Conservation (phyloP, 768 basidiomycete species). For the Mycena venus region DNA sequence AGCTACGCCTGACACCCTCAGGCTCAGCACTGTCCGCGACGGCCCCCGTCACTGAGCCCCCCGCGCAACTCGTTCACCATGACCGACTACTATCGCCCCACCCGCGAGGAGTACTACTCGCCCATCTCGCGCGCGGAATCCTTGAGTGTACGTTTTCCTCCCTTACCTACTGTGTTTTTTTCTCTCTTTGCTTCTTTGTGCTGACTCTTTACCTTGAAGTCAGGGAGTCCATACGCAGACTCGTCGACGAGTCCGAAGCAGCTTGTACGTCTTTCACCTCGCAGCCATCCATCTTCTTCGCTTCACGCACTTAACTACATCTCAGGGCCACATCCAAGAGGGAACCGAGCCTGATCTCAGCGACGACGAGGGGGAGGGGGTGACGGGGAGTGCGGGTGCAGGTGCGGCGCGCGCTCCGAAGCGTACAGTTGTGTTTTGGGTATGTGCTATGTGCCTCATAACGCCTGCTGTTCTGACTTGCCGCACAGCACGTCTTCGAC, state of each 20-base stretch:
- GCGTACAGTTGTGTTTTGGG: neutral
- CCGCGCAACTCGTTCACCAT: constrained; percentile 26
- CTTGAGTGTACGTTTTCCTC: neutral
- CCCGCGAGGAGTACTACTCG: constrained; percentile 21
- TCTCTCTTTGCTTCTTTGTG: neutral
- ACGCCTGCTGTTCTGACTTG: neutral
- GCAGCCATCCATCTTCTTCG: too few relatives aligned
- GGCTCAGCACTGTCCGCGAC: neutral
- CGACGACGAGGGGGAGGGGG: neutral
- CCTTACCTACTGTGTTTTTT: neutral
- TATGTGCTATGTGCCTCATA: neutral
- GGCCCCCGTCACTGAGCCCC: too few relatives aligned
- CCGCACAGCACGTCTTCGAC: constrained; percentile 1
- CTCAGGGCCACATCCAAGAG: constrained; percentile 1
- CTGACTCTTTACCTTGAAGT: neutral
- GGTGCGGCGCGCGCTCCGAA: neutral
- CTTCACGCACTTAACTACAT: neutral
- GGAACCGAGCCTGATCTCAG: neutral
- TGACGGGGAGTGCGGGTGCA: neutral
- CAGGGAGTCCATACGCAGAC: neutral
- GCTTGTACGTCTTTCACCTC: constrained; percentile 22
- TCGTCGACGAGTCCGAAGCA: neutral
- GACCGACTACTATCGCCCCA: constrained; percentile 28
- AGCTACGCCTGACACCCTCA: neutral
- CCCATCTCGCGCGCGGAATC: constrained; percentile 17